Conservation (phyloP, 2,329 filamentous ascomycete genomes). For the Tolypocladium guangdongense region DNA sequence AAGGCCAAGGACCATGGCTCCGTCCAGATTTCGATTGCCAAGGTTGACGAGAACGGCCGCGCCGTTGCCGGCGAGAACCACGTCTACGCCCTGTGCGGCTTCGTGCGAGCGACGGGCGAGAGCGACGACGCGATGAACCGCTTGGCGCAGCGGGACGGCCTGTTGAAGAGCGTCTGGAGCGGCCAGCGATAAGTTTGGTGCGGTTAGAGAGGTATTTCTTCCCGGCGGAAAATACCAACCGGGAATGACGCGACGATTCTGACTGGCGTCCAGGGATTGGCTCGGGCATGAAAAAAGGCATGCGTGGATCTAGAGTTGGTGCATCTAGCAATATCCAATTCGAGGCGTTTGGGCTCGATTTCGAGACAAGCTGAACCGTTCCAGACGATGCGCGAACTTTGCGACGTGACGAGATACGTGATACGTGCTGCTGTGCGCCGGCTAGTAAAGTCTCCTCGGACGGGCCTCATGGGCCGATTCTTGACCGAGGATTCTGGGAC, state of each 20-base stretch:
- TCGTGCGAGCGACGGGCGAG: conserved; percentile 97
- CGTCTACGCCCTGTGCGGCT: conserved; percentile 93
- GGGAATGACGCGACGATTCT: conserved; percentile 4
- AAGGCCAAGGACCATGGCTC: conserved; percentile 99
- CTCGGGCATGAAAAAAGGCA: conserved; percentile 26
- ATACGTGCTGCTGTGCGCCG: conserved; percentile 23
- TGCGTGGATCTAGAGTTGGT: conserved; percentile 31
- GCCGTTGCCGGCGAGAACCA: conserved; percentile 92
- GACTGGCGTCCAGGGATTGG: conserved; percentile 15
- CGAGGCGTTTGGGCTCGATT: conserved; percentile 36
- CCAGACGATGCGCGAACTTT: conserved; percentile 1
- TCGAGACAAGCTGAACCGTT: conserved; percentile 23
- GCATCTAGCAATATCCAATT: conserved; percentile 33
- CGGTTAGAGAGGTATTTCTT: conserved; percentile 2
- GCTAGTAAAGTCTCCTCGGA: conserved; percentile 47
- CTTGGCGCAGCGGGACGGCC: conserved; percentile 88
- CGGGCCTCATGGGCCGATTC: conserved; percentile 20
- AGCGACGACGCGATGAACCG: conserved; percentile 94
- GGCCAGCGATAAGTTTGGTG: conserved; percentile 46
- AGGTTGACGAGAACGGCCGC: conserved; percentile 98
- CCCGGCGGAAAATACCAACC: not conserved
- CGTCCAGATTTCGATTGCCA: conserved; percentile 92
- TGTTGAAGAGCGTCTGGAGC: conserved; percentile 96
- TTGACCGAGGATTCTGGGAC: conserved; percentile 44
- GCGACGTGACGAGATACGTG: conserved; percentile 14